Evolutionary conservation across 306 rosid genomes (phyloP), one percentile per base, ranked within the genome.

Genomic region (Lablab purpureus): DNA sequence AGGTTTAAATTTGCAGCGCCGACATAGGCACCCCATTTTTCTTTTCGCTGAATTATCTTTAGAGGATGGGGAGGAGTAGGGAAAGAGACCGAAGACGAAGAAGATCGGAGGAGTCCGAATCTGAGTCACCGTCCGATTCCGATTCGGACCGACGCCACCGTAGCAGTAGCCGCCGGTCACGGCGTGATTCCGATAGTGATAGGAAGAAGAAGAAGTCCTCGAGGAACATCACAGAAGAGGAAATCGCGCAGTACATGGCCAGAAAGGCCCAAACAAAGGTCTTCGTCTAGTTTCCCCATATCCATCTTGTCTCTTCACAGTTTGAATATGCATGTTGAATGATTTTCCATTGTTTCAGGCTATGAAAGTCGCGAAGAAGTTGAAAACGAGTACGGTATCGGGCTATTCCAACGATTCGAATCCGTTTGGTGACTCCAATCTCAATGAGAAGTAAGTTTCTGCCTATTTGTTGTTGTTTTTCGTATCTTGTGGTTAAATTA

Each of bases 381-480:
- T 92, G 59, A 94, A 92, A 80, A 68, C 90, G 3, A 85, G 79
- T 54, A 87, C 91, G 28, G 96, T 90, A 45, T 89, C 98, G 0
- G 97, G 97, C 49, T 94, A 92, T 77, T 92, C 98, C 10, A 94
- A 94, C 41, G 98, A 92, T 70, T 90, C 98, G 6, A 94, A 94
- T 88, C 98, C 97, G 27, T 92, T 92, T 63, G 98, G 98, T 71
- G 98, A 94, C 77, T 89, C 98, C 74, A 94, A 94, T 87, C 97
- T 94, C 83, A 94, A 89, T 67, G 98, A 94, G 72, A 89, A 78
- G 98, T 92, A 79, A 56, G 90, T 78, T 66, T 8, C 43, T 43
- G 23, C 36, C 76, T 62, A 23, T 23, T 62, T 75, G 3, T 54
- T 12, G 2, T 49, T n/a, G 32, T 37, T 69, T 70, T 69, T 41